A percentile compares a stretch with the other conserved stretches of the same genome.
Conservation (phyloP, 2,329 filamentous ascomycete species). For the Ceratocystis alfenasii region DNA sequence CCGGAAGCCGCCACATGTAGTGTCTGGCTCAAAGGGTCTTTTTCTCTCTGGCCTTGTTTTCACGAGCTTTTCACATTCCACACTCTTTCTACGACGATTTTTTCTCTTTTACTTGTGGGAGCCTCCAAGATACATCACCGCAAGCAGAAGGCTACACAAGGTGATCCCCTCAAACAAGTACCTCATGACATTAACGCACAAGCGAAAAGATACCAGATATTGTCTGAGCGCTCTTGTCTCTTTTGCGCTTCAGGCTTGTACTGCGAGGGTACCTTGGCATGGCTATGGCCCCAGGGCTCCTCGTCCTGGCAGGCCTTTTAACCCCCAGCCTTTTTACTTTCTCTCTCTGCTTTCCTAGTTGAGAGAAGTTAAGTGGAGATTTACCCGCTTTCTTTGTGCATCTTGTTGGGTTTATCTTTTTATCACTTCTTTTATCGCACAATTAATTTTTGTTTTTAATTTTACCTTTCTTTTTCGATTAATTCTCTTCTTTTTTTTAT, state of each 20-base stretch:
- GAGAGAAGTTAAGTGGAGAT: not conserved
- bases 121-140: not conserved
- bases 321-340: conserved; percentile 6
- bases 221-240: conserved; percentile 9
- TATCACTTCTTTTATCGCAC: not conserved
- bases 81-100: not conserved
- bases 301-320: not conserved
- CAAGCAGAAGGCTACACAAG: not conserved
- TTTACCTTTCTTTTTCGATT: not conserved
- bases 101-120: not conserved
- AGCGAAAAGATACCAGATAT: conserved; percentile 8
- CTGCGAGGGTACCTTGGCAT: conserved; percentile 1
- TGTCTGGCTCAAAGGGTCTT: not conserved
- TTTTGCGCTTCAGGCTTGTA: not conserved
- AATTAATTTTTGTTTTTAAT: not conserved
- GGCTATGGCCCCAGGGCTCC: not conserved
- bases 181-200: not conserved
- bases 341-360: not conserved
- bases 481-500: not conserved
- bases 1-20: too few relatives aligned
- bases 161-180: not conserved
- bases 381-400: not conserved
- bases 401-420: conserved; percentile 5
- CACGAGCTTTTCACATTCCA: too few relatives aligned
- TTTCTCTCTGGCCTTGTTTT: not conserved